Conservation (phyloP, 768 basidiomycete genomes). For the Rhodocollybia butyracea region DNA sequence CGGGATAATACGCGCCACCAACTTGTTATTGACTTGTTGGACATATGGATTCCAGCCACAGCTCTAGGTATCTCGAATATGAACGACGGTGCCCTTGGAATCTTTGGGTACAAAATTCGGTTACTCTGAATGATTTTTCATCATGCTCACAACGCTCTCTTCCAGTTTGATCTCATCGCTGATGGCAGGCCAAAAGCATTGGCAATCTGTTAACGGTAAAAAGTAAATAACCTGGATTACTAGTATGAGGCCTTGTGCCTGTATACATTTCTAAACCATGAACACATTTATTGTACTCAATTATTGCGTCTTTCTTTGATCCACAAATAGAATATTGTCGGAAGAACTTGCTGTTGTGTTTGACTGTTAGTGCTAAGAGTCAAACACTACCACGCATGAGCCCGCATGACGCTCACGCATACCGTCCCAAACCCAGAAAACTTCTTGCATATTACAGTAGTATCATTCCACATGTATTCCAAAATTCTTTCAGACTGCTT, state of each 20-base stretch:
- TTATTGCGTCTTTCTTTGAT: no score
- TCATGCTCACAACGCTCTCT: background rate
- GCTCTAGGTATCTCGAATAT: conserved; percentile 71
- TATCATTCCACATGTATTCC: no score
- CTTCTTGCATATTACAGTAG: no score
- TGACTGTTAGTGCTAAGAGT: no score
- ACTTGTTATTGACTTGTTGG: conserved; percentile 79
- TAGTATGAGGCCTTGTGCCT: background rate
- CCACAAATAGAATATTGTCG: no score
- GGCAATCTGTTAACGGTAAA: conserved; percentile 50
- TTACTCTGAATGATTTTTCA: conserved; percentile 5
- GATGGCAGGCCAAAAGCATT: conserved; percentile 66
- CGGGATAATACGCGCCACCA: conserved; percentile 70
- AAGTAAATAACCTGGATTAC: conserved; percentile 19
- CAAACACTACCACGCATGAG: no score
- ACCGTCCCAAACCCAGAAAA: no score
- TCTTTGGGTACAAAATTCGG: conserved; percentile 66
- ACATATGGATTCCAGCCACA: conserved; percentile 88
- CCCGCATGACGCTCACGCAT: no score
- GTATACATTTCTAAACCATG: background rate
- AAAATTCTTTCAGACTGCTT: no score
- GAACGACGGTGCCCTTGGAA: conserved; percentile 83
- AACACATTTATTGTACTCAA: background rate
- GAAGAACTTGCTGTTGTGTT: no score
- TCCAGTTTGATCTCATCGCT: conserved; percentile 66